Evolutionary conservation across 306 rosid species (phyloP).

Genomic region (Alnus rubra): DNA sequence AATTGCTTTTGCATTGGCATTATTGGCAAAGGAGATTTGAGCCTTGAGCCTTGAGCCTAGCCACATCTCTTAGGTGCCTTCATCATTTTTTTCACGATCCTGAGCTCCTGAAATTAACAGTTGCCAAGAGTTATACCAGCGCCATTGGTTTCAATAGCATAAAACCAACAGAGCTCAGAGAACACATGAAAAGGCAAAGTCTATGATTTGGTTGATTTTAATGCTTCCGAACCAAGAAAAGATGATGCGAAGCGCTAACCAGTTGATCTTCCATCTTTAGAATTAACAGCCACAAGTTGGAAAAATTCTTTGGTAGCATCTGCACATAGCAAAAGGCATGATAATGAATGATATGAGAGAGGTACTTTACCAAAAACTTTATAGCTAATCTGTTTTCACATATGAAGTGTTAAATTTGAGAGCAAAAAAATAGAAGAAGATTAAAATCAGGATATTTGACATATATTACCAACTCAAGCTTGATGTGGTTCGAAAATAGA

Average conservation of each 20-base stretch:
- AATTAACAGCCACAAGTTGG: constrained; percentile 47
- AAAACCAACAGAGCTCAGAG: constrained; percentile 3
- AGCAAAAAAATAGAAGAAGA: background rate
- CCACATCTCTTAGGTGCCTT: constrained; percentile 24
- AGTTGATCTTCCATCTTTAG: constrained; percentile 44
- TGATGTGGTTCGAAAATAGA: constrained; percentile 10
- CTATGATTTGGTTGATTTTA: background rate
- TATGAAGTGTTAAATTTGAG: background rate
- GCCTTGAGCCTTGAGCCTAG: constrained; percentile 21
- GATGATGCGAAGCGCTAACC: constrained; percentile 42
- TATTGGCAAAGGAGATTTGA: constrained; percentile 28
- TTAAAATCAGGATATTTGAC: constrained; percentile 22
- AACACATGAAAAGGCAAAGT: background rate
- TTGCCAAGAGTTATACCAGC: background rate
- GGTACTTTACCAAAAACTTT: constrained; percentile 9
- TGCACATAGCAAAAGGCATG: constrained; percentile 36
- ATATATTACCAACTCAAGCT: background rate
- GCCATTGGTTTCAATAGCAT: background rate
- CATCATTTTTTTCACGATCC: constrained; percentile 33
- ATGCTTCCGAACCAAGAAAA: constrained; percentile 19
- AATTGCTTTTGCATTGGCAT: constrained; percentile 14
- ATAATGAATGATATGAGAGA: background rate
- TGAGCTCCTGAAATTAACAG: constrained; percentile 13
- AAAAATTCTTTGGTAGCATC: constrained; percentile 87
- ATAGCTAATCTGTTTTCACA: background rate